phyloP scores from a whole-genome alignment of 2,329 filamentous ascomycete species.

The Botrytis galanthina region DNA sequence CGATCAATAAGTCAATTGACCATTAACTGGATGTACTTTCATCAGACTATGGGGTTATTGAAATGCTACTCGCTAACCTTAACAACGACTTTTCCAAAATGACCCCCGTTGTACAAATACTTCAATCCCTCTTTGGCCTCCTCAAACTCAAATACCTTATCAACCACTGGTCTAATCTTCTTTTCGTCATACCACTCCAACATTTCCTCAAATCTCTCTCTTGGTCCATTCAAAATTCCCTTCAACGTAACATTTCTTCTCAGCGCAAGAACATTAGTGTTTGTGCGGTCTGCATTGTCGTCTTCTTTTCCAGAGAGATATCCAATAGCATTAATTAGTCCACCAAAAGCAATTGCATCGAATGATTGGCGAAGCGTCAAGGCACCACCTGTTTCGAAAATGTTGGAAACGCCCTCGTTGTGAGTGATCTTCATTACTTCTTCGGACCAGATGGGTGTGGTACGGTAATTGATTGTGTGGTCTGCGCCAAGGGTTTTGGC shows the following conservation, averaged over 20 bases:
- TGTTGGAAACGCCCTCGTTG: slow-evolving; percentile 50
- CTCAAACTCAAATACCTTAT: slow-evolving; percentile 48
- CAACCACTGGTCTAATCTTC: slow-evolving; percentile 48
- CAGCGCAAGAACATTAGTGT: slow-evolving; percentile 58
- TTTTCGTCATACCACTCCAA: slow-evolving; percentile 46
- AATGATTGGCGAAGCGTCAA: slow-evolving; percentile 53
- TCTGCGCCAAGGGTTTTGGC: slow-evolving; percentile 51
- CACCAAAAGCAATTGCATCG: slow-evolving; percentile 53
- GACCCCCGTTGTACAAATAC: slow-evolving; percentile 48
- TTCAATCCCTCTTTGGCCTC: slow-evolving; percentile 48
- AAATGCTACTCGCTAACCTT: slow-evolving; percentile 10
- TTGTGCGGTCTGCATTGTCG: slow-evolving; percentile 51
- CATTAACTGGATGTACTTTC: not conserved
- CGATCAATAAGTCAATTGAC: not conserved
- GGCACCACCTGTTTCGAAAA: slow-evolving; percentile 55
- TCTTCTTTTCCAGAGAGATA: slow-evolving; percentile 55
- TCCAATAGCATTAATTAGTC: slow-evolving; percentile 52
- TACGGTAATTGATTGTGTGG: slow-evolving; percentile 53
- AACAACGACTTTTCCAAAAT: slow-evolving; percentile 47
- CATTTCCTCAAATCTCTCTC: slow-evolving; percentile 55
- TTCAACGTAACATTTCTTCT: slow-evolving; percentile 47
- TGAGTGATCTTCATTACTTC: slow-evolving; percentile 47
- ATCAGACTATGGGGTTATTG: too few relatives aligned
- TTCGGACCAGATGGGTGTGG: slow-evolving; percentile 51
- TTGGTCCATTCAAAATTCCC: slow-evolving; percentile 61